phyloP scores from a whole-genome alignment of 2,329 filamentous ascomycete species.

The Alternaria triticimaculans region DNA sequence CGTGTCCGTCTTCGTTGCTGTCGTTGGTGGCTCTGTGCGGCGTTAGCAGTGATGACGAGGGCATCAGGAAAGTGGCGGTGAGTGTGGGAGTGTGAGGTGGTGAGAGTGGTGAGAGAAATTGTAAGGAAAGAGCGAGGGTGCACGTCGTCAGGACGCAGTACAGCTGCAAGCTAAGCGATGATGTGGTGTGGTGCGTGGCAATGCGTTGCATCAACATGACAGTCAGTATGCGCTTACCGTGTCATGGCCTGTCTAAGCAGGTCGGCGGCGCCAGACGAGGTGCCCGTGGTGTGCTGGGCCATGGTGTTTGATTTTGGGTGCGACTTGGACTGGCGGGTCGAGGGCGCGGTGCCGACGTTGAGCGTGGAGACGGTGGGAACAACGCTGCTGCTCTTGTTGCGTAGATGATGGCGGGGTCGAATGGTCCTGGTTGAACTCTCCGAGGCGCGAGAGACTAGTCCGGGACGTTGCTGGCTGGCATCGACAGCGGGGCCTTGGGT shows the following conservation, averaged over 20 bases:
- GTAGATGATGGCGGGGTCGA: constrained; percentile 39
- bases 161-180: constrained; percentile 29
- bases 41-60: constrained; percentile 43
- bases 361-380: constrained; percentile 54
- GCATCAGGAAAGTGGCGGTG: constrained; percentile 30
- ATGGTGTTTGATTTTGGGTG: constrained; percentile 27
- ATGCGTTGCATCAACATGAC: not conserved
- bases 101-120: constrained; percentile 21
- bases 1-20: constrained; percentile 74
- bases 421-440: constrained; percentile 36
- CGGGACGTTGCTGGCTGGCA: constrained; percentile 38
- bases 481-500: constrained; percentile 30
- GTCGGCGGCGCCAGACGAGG: constrained; percentile 61
- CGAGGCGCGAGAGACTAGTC: constrained; percentile 41
- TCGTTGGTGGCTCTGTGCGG: constrained; percentile 62
- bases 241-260: constrained; percentile 64
- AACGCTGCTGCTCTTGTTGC: constrained; percentile 52
- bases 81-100: constrained; percentile 10
- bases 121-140: constrained; percentile 21
- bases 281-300: constrained; percentile 47
- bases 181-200: constrained; percentile 2
- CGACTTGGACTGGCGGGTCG: constrained; percentile 30
- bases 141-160: constrained; percentile 18
- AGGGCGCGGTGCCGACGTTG: constrained; percentile 38
- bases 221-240: constrained; percentile 56